Conservation (phyloP, 2,329 filamentous ascomycete genomes). For the Aureobasidium musti region DNA sequence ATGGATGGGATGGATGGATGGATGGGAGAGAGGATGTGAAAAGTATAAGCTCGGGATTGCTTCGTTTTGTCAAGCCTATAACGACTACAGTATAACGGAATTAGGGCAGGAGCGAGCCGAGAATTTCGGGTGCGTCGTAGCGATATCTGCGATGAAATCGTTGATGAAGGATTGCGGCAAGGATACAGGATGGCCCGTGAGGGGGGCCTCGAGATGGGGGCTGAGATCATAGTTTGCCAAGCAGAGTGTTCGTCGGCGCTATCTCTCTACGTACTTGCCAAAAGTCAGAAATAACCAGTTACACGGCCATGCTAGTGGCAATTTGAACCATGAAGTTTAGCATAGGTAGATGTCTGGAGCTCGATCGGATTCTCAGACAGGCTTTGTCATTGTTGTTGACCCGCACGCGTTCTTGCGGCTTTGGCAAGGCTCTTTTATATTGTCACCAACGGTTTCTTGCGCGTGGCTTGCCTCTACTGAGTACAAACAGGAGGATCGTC, state of each 20-base stretch:
- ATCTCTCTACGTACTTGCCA: neutral
- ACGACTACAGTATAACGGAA: neutral
- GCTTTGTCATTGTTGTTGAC: neutral
- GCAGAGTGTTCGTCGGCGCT: neutral
- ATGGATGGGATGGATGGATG: too few species aligned
- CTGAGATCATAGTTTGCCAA: neutral
- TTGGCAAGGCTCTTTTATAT: neutral
- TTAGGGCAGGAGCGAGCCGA: neutral
- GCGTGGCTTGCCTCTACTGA: too few species aligned
- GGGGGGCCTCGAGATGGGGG: neutral
- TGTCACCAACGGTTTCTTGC: neutral
- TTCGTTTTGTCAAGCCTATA: too few species aligned
- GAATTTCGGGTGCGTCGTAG: neutral
- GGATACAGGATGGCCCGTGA: neutral
- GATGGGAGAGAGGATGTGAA: too few species aligned
- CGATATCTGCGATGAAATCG: neutral
- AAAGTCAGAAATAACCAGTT: neutral
- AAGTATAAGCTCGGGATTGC: too few species aligned
- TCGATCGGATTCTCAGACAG: neutral
- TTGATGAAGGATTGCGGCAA: neutral
- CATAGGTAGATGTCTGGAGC: neutral
- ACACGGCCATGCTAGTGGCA: neutral
- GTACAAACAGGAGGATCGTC: neutral
- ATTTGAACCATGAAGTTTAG: neutral
- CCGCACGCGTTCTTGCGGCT: neutral